Conservation (phyloP, 768 basidiomycete species). For the Tylopilus cervinicoccineus region DNA sequence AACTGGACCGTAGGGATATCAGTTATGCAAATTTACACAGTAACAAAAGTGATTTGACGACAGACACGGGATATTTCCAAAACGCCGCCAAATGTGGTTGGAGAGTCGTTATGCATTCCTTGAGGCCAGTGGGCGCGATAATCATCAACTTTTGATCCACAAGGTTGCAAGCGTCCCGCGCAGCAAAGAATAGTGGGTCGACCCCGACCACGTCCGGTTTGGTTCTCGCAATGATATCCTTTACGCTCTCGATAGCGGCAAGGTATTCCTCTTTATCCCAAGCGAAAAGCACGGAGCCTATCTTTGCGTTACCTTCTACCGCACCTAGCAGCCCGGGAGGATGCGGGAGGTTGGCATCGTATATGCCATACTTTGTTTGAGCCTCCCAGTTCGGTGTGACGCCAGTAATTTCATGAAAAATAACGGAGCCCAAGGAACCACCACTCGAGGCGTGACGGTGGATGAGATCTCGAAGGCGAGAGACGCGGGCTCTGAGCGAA, state of each 20-base stretch:
- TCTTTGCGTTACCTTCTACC: not conserved
- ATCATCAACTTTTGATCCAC: not conserved
- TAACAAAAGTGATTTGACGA: not conserved
- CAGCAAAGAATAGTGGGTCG: not conserved
- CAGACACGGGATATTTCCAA: constrained; percentile 12
- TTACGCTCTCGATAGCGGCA: not conserved
- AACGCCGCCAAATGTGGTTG: constrained; percentile 1
- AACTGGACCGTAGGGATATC: not conserved
- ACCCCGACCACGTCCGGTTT: not conserved
- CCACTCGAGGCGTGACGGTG: not conserved
- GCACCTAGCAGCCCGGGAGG: constrained; percentile 4
- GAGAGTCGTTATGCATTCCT: not conserved
- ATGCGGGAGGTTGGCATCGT: not conserved
- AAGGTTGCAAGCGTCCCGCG: constrained; percentile 6
- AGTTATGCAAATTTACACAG: not conserved
- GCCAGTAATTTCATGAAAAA: constrained; percentile 3
- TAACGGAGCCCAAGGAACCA: not conserved
- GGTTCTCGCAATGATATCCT: not conserved
- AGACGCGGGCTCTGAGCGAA: constrained; percentile 7
- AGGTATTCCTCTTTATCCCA: constrained; percentile 10
- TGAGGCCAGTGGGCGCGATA: constrained; percentile 1
- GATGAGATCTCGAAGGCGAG: constrained; percentile 3
- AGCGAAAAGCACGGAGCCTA: not conserved
- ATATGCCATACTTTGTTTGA: not conserved
- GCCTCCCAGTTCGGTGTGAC: not conserved